Base-by-base conservation (phyloP, 768 basidiomycete genomes). In the Strobilomyces echinocephalus region DNA sequence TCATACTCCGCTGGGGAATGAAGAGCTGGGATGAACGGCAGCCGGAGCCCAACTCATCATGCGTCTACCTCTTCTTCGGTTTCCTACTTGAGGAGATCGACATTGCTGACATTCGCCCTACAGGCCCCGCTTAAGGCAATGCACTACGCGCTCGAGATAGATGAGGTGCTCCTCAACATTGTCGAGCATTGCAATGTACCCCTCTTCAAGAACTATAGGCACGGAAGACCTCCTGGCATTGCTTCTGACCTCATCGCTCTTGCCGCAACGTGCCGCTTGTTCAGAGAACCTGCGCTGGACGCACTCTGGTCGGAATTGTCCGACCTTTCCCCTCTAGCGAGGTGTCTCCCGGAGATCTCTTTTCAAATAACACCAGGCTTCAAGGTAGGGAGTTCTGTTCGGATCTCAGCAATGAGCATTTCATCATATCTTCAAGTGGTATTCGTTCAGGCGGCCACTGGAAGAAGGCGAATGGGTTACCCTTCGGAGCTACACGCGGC, bases 271-370 rank as follows among this genome's bases (percentile, higher is more conserved):
- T 60, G 60, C 43, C 52, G 39, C 8, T 42, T 44, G 11, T 60
- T 60, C 49, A 60, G 60, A n/a, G 60, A 60, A n/a, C 58, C 60
- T 1, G 60, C 60, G 3, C 45, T 60, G 39, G 52, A 60, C n/a
- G 54, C 51, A 0, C 57, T 60, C 18, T 60, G 59, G 59, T 53
- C 53, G 14, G 59, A 60, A 30, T 28, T 60, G 34, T 20, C 12
- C 30, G 45, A 59, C 34, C 34, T 60, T 8, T 55, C 51, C 12
- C 59, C 59, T 24, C 42, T 60, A 12, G 59, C 49, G 15, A 52
- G 34, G 20, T 60, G 57, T 51, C 51, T 60, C 26, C 59, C 51
- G 0, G 46, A 46, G 15, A 45, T 24, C 16, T 12, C 54, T 18
- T 28, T 36, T 43, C 33, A 18, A 11, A 3, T 47, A 14, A 35